Base-by-base conservation (phyloP, 345 rosid genomes). In the Erysimum cheiranthoides region DNA sequence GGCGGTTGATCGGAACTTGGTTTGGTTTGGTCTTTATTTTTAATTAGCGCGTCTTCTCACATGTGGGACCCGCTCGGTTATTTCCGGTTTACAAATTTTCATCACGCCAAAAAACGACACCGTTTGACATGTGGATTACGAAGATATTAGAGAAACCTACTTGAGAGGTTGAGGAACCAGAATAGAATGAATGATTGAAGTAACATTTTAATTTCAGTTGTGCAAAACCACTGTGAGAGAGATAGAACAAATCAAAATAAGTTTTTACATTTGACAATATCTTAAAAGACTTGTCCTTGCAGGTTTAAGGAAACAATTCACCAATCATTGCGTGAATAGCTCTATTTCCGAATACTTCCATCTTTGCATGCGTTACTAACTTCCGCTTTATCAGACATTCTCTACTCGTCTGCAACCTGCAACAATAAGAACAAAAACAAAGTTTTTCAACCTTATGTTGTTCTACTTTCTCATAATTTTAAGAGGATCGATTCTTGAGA, bases 1-100 rank as follows among this genome's bases (percentile, higher is more conserved):
- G 73, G 61, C 53, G 78, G 78, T 74, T 53, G 61, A 49, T 58
- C 68, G 73, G 68, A 67, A 47, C 34, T 49, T 68, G 35, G 43
- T 34, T 46, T 13, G 71, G 71, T 45, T 56, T 50, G 7, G 4
- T 73, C 28, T 17, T 27, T 9, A 1, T 3, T 10, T 39, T 39
- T 13, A 21, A 17, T 31, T 30, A 5, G 8, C 9, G 35, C 0
- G 25, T 21, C 25, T 21, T 13, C 2, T 39, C 9, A 0, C 4
- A 10, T 35, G 36, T 63, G 32, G 76, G 63, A 8, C 56, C 69
- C 12, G 4, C 16, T 17, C 66, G 74, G 66, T 61, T 38, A n/a
- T 51, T 72, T 4, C 61, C 69, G 53, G 52, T 28, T 61, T 28
- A 3, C 13, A 14, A 7, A 50, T 21, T 31, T 17, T 6, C 25